These are phyloP conservation scores for Taiozyma onychis DNA, from an alignment of 1,139 yeast species.

Conservation along the genomic window DNA sequence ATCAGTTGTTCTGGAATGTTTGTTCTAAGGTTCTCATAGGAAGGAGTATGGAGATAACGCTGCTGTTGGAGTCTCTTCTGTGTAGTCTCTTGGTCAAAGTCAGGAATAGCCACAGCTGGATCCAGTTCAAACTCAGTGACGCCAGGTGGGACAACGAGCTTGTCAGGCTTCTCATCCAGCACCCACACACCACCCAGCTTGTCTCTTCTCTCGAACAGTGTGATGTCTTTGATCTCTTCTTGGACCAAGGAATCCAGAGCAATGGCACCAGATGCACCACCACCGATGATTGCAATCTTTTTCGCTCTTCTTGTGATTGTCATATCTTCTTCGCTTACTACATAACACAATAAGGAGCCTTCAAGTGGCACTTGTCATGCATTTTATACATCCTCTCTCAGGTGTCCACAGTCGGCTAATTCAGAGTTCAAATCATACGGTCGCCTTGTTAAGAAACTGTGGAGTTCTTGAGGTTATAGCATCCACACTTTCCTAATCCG, in stretches of 20 bases:
- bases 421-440: not conserved
- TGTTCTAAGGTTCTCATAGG: conserved; percentile 35
- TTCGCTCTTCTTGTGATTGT: conserved; percentile 1
- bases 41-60: conserved; percentile 34
- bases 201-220: conserved; percentile 37
- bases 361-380: not conserved
- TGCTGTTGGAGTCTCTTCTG: conserved; percentile 22
- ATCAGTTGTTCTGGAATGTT: conserved; percentile 40
- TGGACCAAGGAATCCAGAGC: conserved; percentile 35
- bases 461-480: not conserved
- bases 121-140: conserved; percentile 12
- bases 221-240: conserved; percentile 30
- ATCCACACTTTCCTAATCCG: not conserved
- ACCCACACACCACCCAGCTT: conserved; percentile 45
- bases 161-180: conserved; percentile 24
- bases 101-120: conserved; percentile 13
- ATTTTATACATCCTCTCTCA: not conserved
- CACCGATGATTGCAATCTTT: conserved; percentile 44
- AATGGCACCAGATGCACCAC: conserved; percentile 48
- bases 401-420: not conserved
- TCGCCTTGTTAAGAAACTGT: not conserved
- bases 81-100: not conserved
- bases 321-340: not conserved
- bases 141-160: conserved; percentile 22
- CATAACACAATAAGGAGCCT: no score